Conservation (phyloP, 441 rosid species). For the Manihot esculenta region DNA sequence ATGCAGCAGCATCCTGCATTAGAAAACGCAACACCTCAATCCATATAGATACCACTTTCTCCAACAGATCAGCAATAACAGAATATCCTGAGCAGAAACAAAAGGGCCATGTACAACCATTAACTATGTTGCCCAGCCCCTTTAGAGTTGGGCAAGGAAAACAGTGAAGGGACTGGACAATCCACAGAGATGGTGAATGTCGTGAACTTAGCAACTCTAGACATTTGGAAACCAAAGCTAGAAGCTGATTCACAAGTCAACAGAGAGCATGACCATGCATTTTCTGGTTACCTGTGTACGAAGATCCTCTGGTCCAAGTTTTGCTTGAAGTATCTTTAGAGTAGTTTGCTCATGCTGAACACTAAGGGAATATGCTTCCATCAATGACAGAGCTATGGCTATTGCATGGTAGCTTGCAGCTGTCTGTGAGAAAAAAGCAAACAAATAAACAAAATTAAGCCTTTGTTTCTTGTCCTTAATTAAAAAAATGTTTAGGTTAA, state of each 20-base stretch:
- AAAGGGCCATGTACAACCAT: background rate
- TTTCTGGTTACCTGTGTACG: conserved; percentile 54
- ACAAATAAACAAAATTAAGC: conserved; percentile 14
- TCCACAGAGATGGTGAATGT: background rate
- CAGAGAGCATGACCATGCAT: background rate
- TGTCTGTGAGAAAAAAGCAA: conserved; percentile 41
- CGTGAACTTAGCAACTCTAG: background rate
- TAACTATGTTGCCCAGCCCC: background rate
- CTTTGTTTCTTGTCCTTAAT: background rate
- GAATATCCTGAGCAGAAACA: background rate
- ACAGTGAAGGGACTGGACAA: background rate
- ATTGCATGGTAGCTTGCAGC: conserved; percentile 78
- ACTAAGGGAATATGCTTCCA: conserved; percentile 71
- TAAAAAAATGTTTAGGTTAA: background rate
- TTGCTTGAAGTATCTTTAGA: conserved; percentile 51
- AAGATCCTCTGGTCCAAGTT: conserved; percentile 64
- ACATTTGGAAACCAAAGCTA: background rate
- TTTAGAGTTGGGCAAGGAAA: background rate
- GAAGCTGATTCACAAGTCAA: background rate
- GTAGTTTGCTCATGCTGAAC: conserved; percentile 77
- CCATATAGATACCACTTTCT: background rate
- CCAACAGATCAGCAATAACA: conserved; percentile 1
- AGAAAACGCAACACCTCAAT: conserved; percentile 21
- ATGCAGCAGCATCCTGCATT: conserved; percentile 70
- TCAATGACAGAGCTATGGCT: conserved; percentile 72